Evolutionary conservation across 352 stramenopile species (phyloP).

Genomic region (Globisporangium perplexum): DNA sequence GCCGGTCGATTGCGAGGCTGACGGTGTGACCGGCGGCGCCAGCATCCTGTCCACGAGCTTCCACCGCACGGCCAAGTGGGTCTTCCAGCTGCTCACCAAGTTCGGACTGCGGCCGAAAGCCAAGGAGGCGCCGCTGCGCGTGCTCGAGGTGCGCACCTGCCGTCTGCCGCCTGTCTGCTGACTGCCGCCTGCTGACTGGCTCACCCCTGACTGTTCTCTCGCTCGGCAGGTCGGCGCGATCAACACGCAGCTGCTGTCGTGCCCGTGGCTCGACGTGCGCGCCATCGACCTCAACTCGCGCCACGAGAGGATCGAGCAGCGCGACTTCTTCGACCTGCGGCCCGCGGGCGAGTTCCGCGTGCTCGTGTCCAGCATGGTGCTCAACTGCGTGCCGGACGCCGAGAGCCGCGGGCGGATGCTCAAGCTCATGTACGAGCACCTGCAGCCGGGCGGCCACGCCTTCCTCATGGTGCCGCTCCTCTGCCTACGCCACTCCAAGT

Average conservation of each 20-base stretch:
- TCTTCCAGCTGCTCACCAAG: constrained; percentile 86
- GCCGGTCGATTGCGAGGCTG: no score
- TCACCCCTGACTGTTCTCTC: no score
- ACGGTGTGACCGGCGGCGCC: no score
- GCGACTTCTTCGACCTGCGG: constrained; percentile 88
- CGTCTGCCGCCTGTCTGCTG: no score
- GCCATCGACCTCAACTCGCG: constrained; percentile 94
- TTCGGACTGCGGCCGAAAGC: constrained; percentile 65
- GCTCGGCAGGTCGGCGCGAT: constrained; percentile 92
- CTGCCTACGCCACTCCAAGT: constrained; percentile 68
- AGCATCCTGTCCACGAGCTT: constrained; percentile 93
- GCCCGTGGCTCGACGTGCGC: constrained; percentile 87
- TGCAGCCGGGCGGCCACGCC: constrained; percentile 42
- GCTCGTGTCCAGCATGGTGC: constrained; percentile 91
- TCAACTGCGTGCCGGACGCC: constrained; percentile 95
- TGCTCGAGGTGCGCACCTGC: constrained; percentile 47
- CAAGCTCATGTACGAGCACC: constrained; percentile 49
- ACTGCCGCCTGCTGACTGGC: neutral
- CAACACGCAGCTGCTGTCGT: constrained; percentile 95
- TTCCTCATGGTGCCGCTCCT: constrained; percentile 79
- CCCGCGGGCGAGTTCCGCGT: constrained; percentile 79
- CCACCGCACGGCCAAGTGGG: constrained; percentile 95
- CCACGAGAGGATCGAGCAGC: constrained; percentile 87
- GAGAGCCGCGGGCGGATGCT: constrained; percentile 76
- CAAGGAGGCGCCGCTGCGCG: constrained; percentile 46